phyloP scores from a whole-genome alignment of 2,329 filamentous ascomycete genomes.

The Dryadomyces sulphureus region DNA sequence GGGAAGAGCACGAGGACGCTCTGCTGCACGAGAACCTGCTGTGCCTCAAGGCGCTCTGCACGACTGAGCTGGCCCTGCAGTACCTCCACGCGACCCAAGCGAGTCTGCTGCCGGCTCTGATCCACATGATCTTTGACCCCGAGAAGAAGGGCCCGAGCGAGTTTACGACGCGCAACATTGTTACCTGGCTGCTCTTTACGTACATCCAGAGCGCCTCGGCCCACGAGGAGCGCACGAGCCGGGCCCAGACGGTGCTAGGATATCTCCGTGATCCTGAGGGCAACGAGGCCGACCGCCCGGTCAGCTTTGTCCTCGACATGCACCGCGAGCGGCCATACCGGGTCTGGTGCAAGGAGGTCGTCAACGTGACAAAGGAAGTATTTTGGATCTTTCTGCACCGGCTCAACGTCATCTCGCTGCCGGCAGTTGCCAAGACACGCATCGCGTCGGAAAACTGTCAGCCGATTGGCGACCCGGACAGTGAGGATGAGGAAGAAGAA shows the following conservation, averaged over 20 bases:
- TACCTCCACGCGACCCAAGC: constrained; percentile 68
- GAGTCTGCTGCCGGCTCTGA: constrained; percentile 70
- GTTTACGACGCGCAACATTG: constrained; percentile 82
- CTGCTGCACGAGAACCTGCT: constrained; percentile 83
- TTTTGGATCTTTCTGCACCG: constrained; percentile 99
- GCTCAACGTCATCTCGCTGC: constrained; percentile 67
- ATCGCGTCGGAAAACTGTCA: not conserved
- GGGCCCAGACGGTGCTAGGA: constrained; percentile 58
- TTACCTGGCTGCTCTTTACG: constrained; percentile 78
- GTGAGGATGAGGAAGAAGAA: not conserved
- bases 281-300: constrained; percentile 58
- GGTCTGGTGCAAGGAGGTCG: constrained; percentile 85
- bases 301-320: constrained; percentile 84
- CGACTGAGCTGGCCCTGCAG: constrained; percentile 71
- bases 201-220: constrained; percentile 62
- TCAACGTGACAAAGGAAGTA: constrained; percentile 89
- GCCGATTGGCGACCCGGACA: not conserved
- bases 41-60: constrained; percentile 88
- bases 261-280: constrained; percentile 71
- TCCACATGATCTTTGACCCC: constrained; percentile 89
- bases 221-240: constrained; percentile 44
- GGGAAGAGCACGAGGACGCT: constrained; percentile 90
- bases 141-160: constrained; percentile 96
- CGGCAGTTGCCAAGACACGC: constrained; percentile 15
- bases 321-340: constrained; percentile 76